Evolutionary conservation across 2,329 filamentous ascomycete species (phyloP).

Genomic region (Exophiala sp.): DNA sequence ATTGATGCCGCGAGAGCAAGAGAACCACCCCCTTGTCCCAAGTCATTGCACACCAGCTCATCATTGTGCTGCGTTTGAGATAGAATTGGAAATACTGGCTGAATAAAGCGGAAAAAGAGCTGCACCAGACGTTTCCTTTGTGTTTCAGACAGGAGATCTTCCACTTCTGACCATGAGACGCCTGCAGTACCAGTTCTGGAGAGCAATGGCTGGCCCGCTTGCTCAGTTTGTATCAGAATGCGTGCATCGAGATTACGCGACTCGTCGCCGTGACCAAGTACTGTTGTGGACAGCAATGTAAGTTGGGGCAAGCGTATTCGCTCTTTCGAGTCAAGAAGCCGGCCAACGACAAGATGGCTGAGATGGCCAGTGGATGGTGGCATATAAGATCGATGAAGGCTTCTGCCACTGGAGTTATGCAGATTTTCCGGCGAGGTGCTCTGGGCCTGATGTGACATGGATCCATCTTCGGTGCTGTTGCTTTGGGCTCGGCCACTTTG

Average conservation of each 20-base stretch:
- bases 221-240: constrained; percentile 3
- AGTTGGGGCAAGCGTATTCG: constrained; percentile 4
- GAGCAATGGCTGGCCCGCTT: not conserved
- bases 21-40: constrained; percentile 56
- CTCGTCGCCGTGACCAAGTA: not conserved
- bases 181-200: not conserved
- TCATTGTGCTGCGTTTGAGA: constrained; percentile 76
- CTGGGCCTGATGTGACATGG: not conserved
- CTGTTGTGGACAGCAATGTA: not conserved
- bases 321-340: not conserved
- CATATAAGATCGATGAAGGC: constrained; percentile 5
- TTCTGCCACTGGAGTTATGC: not conserved
- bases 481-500: constrained; percentile 4
- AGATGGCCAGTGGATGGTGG: constrained; percentile 12
- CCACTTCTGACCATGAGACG: constrained; percentile 2
- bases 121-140: constrained; percentile 5
- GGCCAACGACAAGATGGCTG: constrained; percentile 3
- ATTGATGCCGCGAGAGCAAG: constrained; percentile 73
- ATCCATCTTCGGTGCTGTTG: not conserved
- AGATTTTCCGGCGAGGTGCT: not conserved
- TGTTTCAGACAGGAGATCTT: constrained; percentile 7
- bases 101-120: constrained; percentile 75
- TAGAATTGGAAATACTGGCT: constrained; percentile 78
- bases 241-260: not conserved
- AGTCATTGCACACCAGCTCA: constrained; percentile 67